phyloP scores from a whole-genome alignment of 1,139 yeast genomes.

The Protomyces pachydermus region DNA sequence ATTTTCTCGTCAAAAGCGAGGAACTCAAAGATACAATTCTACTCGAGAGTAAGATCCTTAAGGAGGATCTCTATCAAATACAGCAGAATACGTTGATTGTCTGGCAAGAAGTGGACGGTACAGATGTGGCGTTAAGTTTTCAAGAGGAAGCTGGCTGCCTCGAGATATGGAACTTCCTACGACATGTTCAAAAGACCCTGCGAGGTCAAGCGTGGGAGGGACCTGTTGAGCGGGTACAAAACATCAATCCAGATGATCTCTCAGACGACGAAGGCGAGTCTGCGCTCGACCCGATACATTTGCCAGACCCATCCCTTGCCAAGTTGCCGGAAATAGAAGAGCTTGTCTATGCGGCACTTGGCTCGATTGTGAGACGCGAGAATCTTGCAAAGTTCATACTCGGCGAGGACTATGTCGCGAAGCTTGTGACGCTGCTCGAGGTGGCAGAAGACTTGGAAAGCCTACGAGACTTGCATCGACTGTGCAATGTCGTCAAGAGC shows the following conservation, averaged over 20 bases:
- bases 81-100: conserved; percentile 88
- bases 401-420: conserved; percentile 50
- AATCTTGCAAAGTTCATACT: conserved; percentile 51
- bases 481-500: conserved; percentile 70
- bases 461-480: conserved; percentile 52
- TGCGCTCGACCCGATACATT: conserved; percentile 19
- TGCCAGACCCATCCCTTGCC: conserved; percentile 28
- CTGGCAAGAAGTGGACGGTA: conserved; percentile 79
- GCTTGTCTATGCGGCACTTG: conserved; percentile 53
- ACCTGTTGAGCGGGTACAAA: conserved; percentile 4
- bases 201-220: conserved; percentile 16
- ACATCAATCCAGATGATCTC: conserved; percentile 9
- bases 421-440: conserved; percentile 52
- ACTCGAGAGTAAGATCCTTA: conserved; percentile 62
- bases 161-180: conserved; percentile 49
- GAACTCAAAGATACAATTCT: conserved; percentile 55
- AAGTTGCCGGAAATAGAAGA: conserved; percentile 37
- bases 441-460: conserved; percentile 52
- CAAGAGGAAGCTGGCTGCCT: conserved; percentile 91
- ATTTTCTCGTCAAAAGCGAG: conserved; percentile 70
- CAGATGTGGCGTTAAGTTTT: conserved; percentile 82
- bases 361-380: conserved; percentile 53
- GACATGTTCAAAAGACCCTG: conserved; percentile 27
- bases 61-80: conserved; percentile 77
- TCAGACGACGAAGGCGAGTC: conserved; percentile 24